These are phyloP conservation scores for Zelopaecilomyces penicillatus DNA, from an alignment of 2,329 filamentous ascomycete species.

Conservation along the genomic window DNA sequence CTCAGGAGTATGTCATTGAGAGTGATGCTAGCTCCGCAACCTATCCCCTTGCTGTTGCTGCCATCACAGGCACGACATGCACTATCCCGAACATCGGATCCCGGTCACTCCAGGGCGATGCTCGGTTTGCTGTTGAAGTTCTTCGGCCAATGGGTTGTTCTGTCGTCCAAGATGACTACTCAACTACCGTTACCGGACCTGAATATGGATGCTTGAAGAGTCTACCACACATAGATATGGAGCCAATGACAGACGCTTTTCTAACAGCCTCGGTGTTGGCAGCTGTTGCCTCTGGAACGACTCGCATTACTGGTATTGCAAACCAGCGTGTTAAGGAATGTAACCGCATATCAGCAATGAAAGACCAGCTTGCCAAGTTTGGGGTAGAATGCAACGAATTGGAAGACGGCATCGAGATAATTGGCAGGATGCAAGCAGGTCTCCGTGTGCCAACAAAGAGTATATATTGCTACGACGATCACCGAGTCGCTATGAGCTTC, in stretches of 20 bases:
- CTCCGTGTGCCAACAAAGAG: constrained; percentile 52
- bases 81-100: constrained; percentile 95
- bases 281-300: constrained; percentile 76
- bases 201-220: constrained; percentile 62
- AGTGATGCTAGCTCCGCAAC: constrained; percentile 97
- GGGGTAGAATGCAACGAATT: constrained; percentile 79
- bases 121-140: constrained; percentile 85
- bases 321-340: constrained; percentile 98
- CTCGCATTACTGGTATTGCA: constrained; percentile 85
- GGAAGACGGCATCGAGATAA: constrained; percentile 83
- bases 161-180: constrained; percentile 74
- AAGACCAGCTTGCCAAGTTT: constrained; percentile 87
- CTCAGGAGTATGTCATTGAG: constrained; percentile 79
- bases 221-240: constrained; percentile 86
- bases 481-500: constrained; percentile 97
- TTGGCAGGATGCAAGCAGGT: constrained; percentile 40
- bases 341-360: constrained; percentile 93
- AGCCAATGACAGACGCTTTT: constrained; percentile 98
- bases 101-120: constrained; percentile 85
- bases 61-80: constrained; percentile 91
- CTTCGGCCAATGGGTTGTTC: constrained; percentile 87
- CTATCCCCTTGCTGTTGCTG: constrained; percentile 87
- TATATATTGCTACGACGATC: constrained; percentile 92
- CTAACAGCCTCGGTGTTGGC: constrained; percentile 88
- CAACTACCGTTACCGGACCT: constrained; percentile 92